These are phyloP conservation scores for Macrophomina pseudophaseolina DNA, from an alignment of 2,329 filamentous ascomycete genomes.

Conservation along the genomic window DNA sequence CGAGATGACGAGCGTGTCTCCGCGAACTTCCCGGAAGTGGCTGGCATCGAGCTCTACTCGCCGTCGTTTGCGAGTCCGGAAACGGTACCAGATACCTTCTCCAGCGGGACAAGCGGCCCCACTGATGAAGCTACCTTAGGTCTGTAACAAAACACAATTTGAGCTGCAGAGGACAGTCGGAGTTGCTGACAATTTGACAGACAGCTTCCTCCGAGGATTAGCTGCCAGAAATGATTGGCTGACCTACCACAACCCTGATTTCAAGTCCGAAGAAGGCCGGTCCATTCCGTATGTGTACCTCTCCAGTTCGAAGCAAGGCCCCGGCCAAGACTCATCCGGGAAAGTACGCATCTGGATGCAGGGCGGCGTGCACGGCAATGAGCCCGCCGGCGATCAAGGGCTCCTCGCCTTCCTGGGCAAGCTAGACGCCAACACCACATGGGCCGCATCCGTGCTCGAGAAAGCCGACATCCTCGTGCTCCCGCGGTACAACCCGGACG, in stretches of 20 bases:
- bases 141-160: slow-evolving; percentile 30
- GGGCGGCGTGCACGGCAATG: slow-evolving; percentile 44
- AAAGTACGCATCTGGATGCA: slow-evolving; percentile 47
- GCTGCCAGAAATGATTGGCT: slow-evolving; percentile 43
- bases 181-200: slow-evolving; percentile 29
- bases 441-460: slow-evolving; percentile 39
- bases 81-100: slow-evolving; percentile 28
- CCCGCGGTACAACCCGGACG: slow-evolving; percentile 45
- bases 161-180: slow-evolving; percentile 28
- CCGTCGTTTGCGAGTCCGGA: slow-evolving; percentile 31
- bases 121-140: slow-evolving; percentile 30
- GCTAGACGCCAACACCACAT: slow-evolving; percentile 40
- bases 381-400: slow-evolving; percentile 45
- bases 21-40: slow-evolving; percentile 31
- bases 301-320: slow-evolving; percentile 25
- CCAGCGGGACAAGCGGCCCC: slow-evolving; percentile 32
- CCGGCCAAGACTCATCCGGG: slow-evolving; percentile 30
- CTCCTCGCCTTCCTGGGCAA: slow-evolving; percentile 43
- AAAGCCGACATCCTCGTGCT: slow-evolving; percentile 43
- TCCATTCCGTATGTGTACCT: slow-evolving; percentile 40
- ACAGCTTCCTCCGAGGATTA: slow-evolving; percentile 36
- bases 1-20: slow-evolving; percentile 19
- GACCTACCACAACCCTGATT: slow-evolving; percentile 35
- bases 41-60: slow-evolving; percentile 31
- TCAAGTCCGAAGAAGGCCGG: slow-evolving; percentile 41